A percentile compares a stretch with the other conserved stretches of the same genome.
Conservation (phyloP, 768 basidiomycete genomes). For the Pleurotus ostreatus region DNA sequence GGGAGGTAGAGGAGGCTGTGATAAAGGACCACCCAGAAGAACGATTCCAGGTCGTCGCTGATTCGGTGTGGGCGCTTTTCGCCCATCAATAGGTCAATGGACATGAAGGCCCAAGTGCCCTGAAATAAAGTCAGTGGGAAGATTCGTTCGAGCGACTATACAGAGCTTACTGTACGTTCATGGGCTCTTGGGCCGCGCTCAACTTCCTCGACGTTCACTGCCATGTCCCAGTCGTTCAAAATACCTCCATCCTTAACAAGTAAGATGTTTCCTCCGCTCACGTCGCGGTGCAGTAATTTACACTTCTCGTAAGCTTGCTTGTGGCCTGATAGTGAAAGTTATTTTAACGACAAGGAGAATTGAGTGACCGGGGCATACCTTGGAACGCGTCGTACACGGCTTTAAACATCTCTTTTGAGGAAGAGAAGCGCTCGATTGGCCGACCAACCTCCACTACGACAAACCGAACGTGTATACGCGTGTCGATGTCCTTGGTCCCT, state of each 20-base stretch:
- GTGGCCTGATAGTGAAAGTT: not conserved
- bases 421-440: not conserved
- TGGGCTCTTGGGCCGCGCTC: not conserved
- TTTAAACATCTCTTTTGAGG: not conserved
- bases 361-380: not conserved
- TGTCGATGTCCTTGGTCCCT: not conserved
- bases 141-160: not conserved
- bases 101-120: conserved; percentile 33
- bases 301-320: conserved; percentile 4
- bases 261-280: conserved; percentile 9
- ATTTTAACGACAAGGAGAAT: too few species aligned
- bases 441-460: not conserved
- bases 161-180: not conserved
- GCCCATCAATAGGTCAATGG: conserved; percentile 14
- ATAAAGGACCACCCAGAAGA: conserved; percentile 19
- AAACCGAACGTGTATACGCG: not conserved
- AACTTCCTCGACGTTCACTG: not conserved
- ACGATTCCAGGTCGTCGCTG: conserved; percentile 28
- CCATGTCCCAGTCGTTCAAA: conserved; percentile 11
- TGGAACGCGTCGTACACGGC: conserved; percentile 15
- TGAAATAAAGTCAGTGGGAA: conserved; percentile 1
- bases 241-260: not conserved
- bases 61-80: conserved; percentile 15
- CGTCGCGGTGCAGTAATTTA: conserved; percentile 9
- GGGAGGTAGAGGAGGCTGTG: conserved; percentile 10